Conservation (phyloP, 2,329 filamentous ascomycete species). For the Hypocrella siamensis region DNA sequence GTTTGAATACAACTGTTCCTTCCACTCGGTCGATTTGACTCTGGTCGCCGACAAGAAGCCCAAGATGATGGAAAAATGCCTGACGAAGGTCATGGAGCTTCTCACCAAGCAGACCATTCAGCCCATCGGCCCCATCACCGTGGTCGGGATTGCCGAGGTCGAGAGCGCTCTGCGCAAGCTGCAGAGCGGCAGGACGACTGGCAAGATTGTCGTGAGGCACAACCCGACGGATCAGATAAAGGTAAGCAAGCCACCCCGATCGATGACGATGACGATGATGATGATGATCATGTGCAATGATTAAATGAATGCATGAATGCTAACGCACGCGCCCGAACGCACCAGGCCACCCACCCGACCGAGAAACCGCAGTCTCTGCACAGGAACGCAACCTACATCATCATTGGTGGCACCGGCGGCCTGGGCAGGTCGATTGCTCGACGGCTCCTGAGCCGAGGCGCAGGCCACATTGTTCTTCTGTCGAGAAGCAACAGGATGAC, state of each 20-base stretch:
- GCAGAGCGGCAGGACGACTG: conserved; percentile 19
- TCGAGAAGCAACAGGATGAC: conserved; percentile 28
- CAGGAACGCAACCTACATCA: conserved; percentile 29
- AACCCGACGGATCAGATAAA: conserved; percentile 24
- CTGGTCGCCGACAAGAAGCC: conserved; percentile 25
- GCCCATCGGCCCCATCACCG: conserved; percentile 18
- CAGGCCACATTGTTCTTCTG: conserved; percentile 29
- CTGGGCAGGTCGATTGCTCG: conserved; percentile 31
- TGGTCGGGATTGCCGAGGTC: conserved; percentile 20
- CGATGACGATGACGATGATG: background rate
- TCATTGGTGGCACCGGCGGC: conserved; percentile 35
- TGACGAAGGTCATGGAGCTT: conserved; percentile 20
- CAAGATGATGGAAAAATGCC: conserved; percentile 20
- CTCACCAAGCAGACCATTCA: conserved; percentile 17
- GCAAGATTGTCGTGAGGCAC: conserved; percentile 29
- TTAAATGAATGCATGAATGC: background rate
- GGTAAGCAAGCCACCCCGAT: conserved; percentile 4
- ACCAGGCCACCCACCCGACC: conserved; percentile 10
- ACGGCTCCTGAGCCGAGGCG: conserved; percentile 32
- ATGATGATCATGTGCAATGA: background rate
- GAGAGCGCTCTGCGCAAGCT: conserved; percentile 20
- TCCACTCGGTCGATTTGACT: conserved; percentile 29
- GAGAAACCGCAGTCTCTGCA: conserved; percentile 15
- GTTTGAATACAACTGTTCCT: conserved; percentile 30
- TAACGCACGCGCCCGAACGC: too few species aligned